Conservation (phyloP, 495 filamentous ascomycete genomes). For the Talaromyces wortmannii region DNA sequence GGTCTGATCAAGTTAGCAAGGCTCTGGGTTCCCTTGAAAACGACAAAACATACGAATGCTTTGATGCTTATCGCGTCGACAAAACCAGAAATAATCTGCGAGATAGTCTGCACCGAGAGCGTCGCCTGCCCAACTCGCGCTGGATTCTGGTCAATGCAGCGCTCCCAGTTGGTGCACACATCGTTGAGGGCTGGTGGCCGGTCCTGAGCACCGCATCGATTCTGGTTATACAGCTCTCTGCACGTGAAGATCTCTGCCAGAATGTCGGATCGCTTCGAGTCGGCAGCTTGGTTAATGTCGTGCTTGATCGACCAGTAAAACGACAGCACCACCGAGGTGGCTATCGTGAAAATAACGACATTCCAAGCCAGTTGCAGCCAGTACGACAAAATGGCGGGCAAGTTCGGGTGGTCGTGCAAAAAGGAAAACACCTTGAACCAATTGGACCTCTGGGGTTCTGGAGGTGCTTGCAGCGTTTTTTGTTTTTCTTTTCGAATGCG, state of each 20-base stretch:
- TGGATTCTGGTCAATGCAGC: slow-evolving; percentile 77
- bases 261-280: slow-evolving; percentile 55
- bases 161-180: slow-evolving; percentile 71
- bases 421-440: slow-evolving; percentile 56
- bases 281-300: slow-evolving; percentile 67
- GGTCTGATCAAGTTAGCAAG: slow-evolving; percentile 18
- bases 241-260: slow-evolving; percentile 68
- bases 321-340: slow-evolving; percentile 64
- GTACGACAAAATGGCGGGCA: slow-evolving; percentile 80
- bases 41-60: slow-evolving; percentile 47
- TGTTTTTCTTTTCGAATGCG: slow-evolving; percentile 6
- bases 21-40: not conserved
- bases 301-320: slow-evolving; percentile 63
- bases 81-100: slow-evolving; percentile 69
- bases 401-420: slow-evolving; percentile 70
- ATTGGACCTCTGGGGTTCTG: slow-evolving; percentile 22
- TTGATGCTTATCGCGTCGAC: slow-evolving; percentile 69
- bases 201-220: slow-evolving; percentile 56
- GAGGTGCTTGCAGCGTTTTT: slow-evolving; percentile 3
- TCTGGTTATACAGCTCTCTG: slow-evolving; percentile 59
- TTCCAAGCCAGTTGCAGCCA: slow-evolving; percentile 83
- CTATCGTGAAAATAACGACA: slow-evolving; percentile 55
- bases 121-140: slow-evolving; percentile 56
- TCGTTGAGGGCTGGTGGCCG: slow-evolving; percentile 66
- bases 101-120: slow-evolving; percentile 71